These are phyloP conservation scores for Monosporozyma siamensis DNA, from an alignment of 805 yeast species.

Conservation along the genomic window DNA sequence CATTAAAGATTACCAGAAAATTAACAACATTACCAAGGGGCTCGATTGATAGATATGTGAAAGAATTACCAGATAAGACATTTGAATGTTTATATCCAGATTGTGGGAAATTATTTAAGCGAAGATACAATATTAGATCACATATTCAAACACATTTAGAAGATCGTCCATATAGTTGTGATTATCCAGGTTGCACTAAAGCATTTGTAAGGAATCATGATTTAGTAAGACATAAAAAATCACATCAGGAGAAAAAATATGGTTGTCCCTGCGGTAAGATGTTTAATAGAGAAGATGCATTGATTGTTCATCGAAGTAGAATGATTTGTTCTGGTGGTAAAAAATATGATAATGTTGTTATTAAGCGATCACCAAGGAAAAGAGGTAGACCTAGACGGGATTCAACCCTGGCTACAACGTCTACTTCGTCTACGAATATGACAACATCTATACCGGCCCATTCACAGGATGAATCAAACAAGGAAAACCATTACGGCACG, in stretches of 20 bases:
- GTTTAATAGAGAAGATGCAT: conserved; percentile 83
- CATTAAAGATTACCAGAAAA: conserved; percentile 23
- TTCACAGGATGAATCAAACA: not conserved
- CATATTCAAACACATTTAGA: conserved; percentile 95
- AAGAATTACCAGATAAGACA: conserved; percentile 67
- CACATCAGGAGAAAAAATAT: conserved; percentile 66
- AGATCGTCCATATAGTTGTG: conserved; percentile 86
- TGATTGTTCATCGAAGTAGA: conserved; percentile 69
- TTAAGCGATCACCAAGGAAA: conserved; percentile 25
- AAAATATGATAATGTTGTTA: conserved; percentile 21
- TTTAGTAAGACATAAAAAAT: conserved; percentile 77
- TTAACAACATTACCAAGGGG: conserved; percentile 68
- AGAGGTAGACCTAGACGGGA: conserved; percentile 23
- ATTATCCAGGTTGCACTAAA: conserved; percentile 53
- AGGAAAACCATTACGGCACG: not conserved
- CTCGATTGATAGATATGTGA: conserved; percentile 71
- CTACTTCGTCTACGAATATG: not conserved
- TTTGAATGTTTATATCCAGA: conserved; percentile 66
- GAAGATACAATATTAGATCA: conserved; percentile 86
- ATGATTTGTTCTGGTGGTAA: conserved; percentile 75
- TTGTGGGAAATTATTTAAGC: conserved; percentile 76
- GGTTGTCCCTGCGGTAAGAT: conserved; percentile 90
- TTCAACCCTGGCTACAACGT: not conserved
- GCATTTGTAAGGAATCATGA: conserved; percentile 95
- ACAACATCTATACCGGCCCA: not conserved